phyloP scores from a whole-genome alignment of 768 basidiomycete genomes.

The Tulasnella sp. region DNA sequence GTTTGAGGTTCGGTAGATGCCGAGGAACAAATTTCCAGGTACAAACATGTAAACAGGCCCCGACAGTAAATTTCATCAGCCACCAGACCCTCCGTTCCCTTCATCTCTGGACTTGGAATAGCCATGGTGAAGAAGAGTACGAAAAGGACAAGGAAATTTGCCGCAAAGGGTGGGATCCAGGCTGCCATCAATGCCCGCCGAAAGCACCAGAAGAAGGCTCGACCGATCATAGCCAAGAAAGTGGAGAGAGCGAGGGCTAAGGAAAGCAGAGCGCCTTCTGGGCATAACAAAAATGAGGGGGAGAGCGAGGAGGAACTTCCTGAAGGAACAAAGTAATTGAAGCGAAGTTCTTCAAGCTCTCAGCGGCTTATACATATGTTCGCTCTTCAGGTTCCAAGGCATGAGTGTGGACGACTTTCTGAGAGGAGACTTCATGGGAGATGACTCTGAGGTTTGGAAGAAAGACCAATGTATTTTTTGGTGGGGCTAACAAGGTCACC shows the following conservation, averaged over 20 bases:
- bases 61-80: constrained; percentile 7
- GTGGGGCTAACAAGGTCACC: constrained; percentile 20
- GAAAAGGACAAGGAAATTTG: constrained; percentile 85
- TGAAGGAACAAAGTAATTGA: constrained; percentile 30
- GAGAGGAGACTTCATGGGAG: constrained; percentile 64
- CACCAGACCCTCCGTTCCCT: not conserved
- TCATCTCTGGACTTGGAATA: not conserved
- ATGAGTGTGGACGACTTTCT: constrained; percentile 79
- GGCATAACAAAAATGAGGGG: constrained; percentile 31
- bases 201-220: constrained; percentile 71
- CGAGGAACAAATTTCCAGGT: constrained; percentile 17
- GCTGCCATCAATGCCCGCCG: constrained; percentile 80
- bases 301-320: constrained; percentile 37
- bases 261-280: constrained; percentile 36
- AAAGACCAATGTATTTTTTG: not conserved
- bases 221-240: constrained; percentile 1
- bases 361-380: not conserved
- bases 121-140: constrained; percentile 58
- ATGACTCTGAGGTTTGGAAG: constrained; percentile 36
- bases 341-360: not conserved
- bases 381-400: constrained; percentile 42
- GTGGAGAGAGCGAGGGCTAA: constrained; percentile 42
- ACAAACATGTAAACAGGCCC: constrained; percentile 5
- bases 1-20: not conserved
- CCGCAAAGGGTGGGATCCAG: constrained; percentile 81